These are phyloP conservation scores for Dillenia suffruticosa DNA, from an alignment of 164 flowering plant genomes.

Conservation along the genomic window DNA sequence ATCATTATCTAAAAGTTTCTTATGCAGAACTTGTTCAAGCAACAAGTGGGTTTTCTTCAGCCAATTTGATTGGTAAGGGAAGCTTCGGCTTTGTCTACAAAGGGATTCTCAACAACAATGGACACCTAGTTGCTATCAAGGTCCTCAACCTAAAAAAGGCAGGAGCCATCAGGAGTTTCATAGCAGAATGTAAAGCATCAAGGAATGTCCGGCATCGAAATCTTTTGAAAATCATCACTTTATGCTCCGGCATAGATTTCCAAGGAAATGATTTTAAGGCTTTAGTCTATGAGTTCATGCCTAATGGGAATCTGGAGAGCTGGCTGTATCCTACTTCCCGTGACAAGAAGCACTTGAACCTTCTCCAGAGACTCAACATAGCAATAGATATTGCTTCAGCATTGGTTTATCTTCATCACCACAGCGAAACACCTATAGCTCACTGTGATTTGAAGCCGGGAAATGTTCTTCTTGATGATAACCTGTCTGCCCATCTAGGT, in stretches of 20 bases:
- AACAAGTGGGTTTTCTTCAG: neutral
- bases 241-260: too few relatives aligned
- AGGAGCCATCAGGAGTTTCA: neutral
- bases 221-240: too few relatives aligned
- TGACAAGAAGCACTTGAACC: neutral
- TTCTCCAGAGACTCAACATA: neutral
- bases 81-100: neutral
- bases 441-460: neutral
- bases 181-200: too few relatives aligned
- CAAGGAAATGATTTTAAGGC: too few relatives aligned
- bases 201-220: too few relatives aligned
- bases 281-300: too few relatives aligned
- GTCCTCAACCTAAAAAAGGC: neutral
- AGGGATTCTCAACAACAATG: neutral
- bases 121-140: neutral
- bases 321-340: neutral
- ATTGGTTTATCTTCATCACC: neutral
- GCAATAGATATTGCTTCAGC: neutral
- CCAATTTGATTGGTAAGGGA: neutral
- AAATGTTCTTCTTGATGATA: slow-evolving; percentile 2
- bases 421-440: neutral
- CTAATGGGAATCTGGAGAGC: neutral
- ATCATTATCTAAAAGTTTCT: neutral
- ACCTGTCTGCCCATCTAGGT: neutral
- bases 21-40: neutral